phyloP scores from a whole-genome alignment of 2,329 filamentous ascomycete species.

The Bimuria novae-zelandiae region DNA sequence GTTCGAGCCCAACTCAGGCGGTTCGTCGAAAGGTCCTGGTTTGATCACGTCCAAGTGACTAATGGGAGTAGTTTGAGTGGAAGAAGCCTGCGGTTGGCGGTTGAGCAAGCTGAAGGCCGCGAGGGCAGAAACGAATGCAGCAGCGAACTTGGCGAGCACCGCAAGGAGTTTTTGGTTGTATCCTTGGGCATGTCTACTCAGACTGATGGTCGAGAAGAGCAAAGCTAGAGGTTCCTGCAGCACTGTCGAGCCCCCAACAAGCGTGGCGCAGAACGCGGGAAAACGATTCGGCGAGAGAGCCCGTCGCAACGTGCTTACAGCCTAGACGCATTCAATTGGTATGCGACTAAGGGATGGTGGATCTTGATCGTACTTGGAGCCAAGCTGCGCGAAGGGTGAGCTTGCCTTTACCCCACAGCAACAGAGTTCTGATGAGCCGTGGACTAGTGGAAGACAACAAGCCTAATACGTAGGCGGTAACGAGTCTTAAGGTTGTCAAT shows the following conservation, averaged over 20 bases:
- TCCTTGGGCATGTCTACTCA: slow-evolving; percentile 16
- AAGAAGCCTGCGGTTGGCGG: slow-evolving; percentile 29
- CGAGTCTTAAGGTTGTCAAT: slow-evolving; percentile 18
- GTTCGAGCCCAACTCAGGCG: slow-evolving; percentile 19
- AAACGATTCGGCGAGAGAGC: slow-evolving; percentile 54
- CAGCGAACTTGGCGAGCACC: slow-evolving; percentile 45
- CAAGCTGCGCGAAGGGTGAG: slow-evolving; percentile 22
- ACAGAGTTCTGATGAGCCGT: slow-evolving; percentile 24
- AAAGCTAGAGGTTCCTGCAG: slow-evolving; percentile 43
- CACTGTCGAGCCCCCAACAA: slow-evolving; percentile 58
- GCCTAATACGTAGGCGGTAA: slow-evolving; percentile 34
- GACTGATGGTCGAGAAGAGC: slow-evolving; percentile 10
- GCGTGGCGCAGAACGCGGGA: slow-evolving; percentile 57
- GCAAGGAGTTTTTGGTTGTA: neutral
- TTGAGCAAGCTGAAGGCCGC: slow-evolving; percentile 57
- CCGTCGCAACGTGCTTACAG: slow-evolving; percentile 39
- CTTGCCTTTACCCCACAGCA: slow-evolving; percentile 24
- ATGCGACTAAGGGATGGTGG: neutral
- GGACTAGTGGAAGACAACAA: slow-evolving; percentile 34
- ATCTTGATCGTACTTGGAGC: slow-evolving; percentile 30
- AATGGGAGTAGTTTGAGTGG: slow-evolving; percentile 1
- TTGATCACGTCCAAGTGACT: slow-evolving; percentile 18
- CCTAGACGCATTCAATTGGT: slow-evolving; percentile 9
- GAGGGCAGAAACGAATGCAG: slow-evolving; percentile 56
- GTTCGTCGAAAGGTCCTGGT: slow-evolving; percentile 31